These are phyloP conservation scores for Scortechinia acanthostroma DNA, from an alignment of 2,329 filamentous ascomycete genomes.

Conservation along the genomic window DNA sequence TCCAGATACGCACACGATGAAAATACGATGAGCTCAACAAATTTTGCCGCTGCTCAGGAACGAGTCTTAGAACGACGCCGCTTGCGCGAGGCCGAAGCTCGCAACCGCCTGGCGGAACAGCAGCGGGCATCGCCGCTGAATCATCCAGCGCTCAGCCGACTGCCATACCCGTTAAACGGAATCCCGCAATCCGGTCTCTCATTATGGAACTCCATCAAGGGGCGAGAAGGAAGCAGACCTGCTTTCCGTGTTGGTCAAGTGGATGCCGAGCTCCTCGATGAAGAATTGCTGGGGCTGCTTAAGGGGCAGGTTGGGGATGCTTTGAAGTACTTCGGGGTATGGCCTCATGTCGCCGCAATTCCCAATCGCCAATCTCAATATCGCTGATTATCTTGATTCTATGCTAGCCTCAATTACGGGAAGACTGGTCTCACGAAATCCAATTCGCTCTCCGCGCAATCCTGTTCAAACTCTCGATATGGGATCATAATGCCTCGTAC, in stretches of 20 bases:
- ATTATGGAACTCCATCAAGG: slow-evolving; percentile 66
- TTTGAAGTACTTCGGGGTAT: slow-evolving; percentile 75
- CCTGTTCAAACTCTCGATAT: slow-evolving; percentile 90
- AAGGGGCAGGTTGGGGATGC: slow-evolving; percentile 81
- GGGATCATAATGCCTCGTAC: slow-evolving; percentile 94
- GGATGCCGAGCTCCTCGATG: slow-evolving; percentile 88
- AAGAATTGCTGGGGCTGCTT: slow-evolving; percentile 80
- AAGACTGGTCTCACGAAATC: slow-evolving; percentile 85
- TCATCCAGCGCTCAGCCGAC: slow-evolving; percentile 45
- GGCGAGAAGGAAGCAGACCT: slow-evolving; percentile 73
- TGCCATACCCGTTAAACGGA: slow-evolving; percentile 57
- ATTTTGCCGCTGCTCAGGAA: slow-evolving; percentile 83
- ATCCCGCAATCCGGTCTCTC: slow-evolving; percentile 37
- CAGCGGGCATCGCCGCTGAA: slow-evolving; percentile 31
- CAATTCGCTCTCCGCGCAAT: slow-evolving; percentile 68
- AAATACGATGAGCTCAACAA: slow-evolving; percentile 43
- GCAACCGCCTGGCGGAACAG: slow-evolving; percentile 41
- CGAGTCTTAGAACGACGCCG: slow-evolving; percentile 76
- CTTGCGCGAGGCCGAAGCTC: slow-evolving; percentile 63
- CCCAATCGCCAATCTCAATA: neutral
- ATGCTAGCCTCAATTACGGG: slow-evolving; percentile 54
- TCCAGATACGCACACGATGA: neutral
- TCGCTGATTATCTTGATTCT: slow-evolving; percentile 3
- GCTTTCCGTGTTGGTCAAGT: slow-evolving; percentile 92
- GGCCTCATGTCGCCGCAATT: slow-evolving; percentile 18